Base-by-base conservation (phyloP, 2,329 filamentous ascomycete species). In the Diplodia seriata region DNA sequence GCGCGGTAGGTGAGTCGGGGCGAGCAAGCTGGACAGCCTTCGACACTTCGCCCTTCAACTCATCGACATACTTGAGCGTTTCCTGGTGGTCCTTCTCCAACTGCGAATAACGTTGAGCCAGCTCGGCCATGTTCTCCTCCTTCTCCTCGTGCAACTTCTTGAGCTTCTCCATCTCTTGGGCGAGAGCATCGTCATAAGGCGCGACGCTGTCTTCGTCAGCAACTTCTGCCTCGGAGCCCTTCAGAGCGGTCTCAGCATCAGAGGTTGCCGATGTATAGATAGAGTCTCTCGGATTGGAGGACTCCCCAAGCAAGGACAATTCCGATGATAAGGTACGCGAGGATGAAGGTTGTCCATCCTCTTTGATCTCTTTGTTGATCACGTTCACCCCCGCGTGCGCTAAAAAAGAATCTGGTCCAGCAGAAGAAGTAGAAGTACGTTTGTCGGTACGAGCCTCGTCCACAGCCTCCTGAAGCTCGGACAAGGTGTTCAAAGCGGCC, bases 251-350 rank as follows among this genome's bases (percentile, higher is more conserved):
- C 71, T 89, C 89, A 69, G 83, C 82, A 76, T 89, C 87, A 72
- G 87, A 89, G 61, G 85, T 85, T 70, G 84, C 84, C 74, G 85
- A 84, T 50, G 49, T 63, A 38, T 40, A 36, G 73, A 88, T 87
- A 29, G 70, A 72, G 66, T 77, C 76, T 54, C 71, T 74, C 64
- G 72, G 73, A 74, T 76, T 78, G 73, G 72, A 78, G 76, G 91
- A 92, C 75, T 91, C 91, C 86, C 91, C 88, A 84, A 88, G 92
- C 78, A 91, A 97, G 75, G 92, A 97, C 78, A 97, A 87, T 82
- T 98, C 95, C 82, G 93, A 95, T 72, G 93, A 97, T 73, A 97
- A 90, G 76, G 93, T 97, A 79, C 90, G 93, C 83, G 93, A 94
- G 75, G 91, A 94, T 80, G 91, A 92, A 76, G 84, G 85, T 81